These are phyloP conservation scores for Cystobasidiaceae sp. DNA, from an alignment of 1,284 basidiomycete species.

Conservation along the genomic window DNA sequence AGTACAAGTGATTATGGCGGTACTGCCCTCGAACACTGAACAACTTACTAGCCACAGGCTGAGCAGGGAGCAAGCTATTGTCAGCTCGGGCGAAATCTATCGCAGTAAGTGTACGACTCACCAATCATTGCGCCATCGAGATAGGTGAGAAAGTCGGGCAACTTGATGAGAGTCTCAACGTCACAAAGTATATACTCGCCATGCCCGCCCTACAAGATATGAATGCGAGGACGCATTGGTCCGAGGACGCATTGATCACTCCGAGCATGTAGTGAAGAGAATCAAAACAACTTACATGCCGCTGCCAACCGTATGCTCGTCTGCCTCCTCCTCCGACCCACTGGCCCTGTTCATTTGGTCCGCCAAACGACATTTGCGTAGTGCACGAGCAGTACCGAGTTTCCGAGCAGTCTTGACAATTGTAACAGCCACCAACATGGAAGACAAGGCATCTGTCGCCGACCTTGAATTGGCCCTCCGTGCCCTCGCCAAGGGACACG, in stretches of 20 bases:
- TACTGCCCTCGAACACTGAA: too few relatives aligned
- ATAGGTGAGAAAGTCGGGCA: conserved; percentile 18
- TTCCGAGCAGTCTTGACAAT: conserved; percentile 18
- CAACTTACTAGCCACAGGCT: conserved; percentile 20
- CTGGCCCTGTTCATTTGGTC: conserved; percentile 6
- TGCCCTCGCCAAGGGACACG: conserved; percentile 6
- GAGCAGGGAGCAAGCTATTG: not conserved
- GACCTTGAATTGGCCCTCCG: not conserved
- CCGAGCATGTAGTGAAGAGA: too few relatives aligned
- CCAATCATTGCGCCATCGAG: conserved; percentile 20
- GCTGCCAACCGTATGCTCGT: conserved; percentile 19
- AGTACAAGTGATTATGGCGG: not conserved
- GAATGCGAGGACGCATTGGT: too few relatives aligned
- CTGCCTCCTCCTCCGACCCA: not conserved
- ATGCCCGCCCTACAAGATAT: too few relatives aligned
- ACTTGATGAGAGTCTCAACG: conserved; percentile 17
- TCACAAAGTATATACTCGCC: conserved; percentile 26
- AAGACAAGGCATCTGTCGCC: conserved; percentile 18
- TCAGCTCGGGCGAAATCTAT: too few relatives aligned
- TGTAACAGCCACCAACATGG: conserved; percentile 23
- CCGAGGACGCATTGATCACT: too few relatives aligned
- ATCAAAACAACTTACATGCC: too few relatives aligned
- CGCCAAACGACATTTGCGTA: conserved; percentile 1
- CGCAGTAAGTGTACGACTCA: too few relatives aligned
- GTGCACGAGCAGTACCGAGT: conserved; percentile 20